These are phyloP conservation scores for Amanita pallidorosea DNA, from an alignment of 768 basidiomycete genomes.

Conservation along the genomic window DNA sequence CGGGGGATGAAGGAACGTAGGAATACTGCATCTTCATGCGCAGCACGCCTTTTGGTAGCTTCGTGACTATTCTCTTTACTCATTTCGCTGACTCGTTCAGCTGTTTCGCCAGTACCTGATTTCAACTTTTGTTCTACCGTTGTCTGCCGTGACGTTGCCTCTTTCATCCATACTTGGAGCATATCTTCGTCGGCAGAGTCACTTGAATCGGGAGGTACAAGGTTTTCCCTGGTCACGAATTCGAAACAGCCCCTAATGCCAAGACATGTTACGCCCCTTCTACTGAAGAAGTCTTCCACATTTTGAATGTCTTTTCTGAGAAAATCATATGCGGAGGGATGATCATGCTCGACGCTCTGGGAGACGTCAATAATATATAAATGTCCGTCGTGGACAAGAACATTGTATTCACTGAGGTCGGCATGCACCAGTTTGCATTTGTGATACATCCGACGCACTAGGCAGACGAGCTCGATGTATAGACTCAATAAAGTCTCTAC, in stretches of 20 bases:
- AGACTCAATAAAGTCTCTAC: slow-evolving; percentile 30
- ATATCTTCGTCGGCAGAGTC: slow-evolving; percentile 20
- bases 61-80: slow-evolving; percentile 5
- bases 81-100: slow-evolving; percentile 6
- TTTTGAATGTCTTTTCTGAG: slow-evolving; percentile 87
- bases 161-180: slow-evolving; percentile 39
- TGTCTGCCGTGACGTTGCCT: slow-evolving; percentile 3
- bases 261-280: slow-evolving; percentile 63
- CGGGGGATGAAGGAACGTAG: slow-evolving; percentile 88
- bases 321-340: slow-evolving; percentile 94
- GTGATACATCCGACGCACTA: slow-evolving; percentile 78
- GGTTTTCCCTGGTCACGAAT: slow-evolving; percentile 61
- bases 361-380: slow-evolving; percentile 97
- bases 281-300: slow-evolving; percentile 83
- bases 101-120: slow-evolving; percentile 6
- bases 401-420: slow-evolving; percentile 97
- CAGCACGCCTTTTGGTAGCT: slow-evolving; percentile 16
- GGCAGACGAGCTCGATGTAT: slow-evolving; percentile 73
- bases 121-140: slow-evolving; percentile 1
- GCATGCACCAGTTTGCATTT: slow-evolving; percentile 93
- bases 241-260: slow-evolving; percentile 82
- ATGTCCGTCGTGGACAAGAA: slow-evolving; percentile 75
- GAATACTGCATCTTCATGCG: slow-evolving; percentile 85
- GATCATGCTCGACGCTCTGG: slow-evolving; percentile 97
- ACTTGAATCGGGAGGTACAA: slow-evolving; percentile 16